Evolutionary conservation across 2,329 filamentous ascomycete genomes (phyloP).

Genomic region (Beauveria sp.): DNA sequence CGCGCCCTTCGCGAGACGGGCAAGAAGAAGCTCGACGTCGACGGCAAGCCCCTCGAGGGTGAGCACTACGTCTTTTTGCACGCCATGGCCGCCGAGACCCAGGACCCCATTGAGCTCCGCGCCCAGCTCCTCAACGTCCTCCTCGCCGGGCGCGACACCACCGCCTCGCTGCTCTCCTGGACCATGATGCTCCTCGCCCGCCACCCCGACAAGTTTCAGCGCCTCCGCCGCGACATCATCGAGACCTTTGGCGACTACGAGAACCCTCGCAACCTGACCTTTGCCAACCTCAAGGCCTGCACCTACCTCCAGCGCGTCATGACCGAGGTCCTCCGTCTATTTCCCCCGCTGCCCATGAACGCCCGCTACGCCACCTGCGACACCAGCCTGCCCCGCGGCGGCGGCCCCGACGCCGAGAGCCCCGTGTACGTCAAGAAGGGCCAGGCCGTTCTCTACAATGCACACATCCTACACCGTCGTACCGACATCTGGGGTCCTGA

Average conservation of each 20-base stretch:
- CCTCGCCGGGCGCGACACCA: slow-evolving; percentile 49
- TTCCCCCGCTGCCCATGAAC: slow-evolving; percentile 38
- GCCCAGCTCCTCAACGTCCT: slow-evolving; percentile 29
- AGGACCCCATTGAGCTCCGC: slow-evolving; percentile 20
- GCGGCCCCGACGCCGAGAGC: slow-evolving; percentile 33
- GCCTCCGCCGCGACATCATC: slow-evolving; percentile 34
- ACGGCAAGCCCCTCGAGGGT: background rate
- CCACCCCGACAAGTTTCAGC: slow-evolving; percentile 32
- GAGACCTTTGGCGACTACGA: slow-evolving; percentile 42
- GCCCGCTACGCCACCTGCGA: slow-evolving; percentile 35
- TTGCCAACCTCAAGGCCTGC: slow-evolving; percentile 17
- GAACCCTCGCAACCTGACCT: slow-evolving; percentile 19
- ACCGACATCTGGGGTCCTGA: slow-evolving; percentile 29
- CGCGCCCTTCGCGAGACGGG: slow-evolving; percentile 33
- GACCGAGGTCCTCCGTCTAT: slow-evolving; percentile 24
- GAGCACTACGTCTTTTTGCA: slow-evolving; percentile 26
- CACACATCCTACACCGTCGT: slow-evolving; percentile 25
- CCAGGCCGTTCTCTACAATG: slow-evolving; percentile 25
- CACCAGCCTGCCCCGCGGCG: slow-evolving; percentile 39
- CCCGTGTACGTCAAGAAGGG: slow-evolving; percentile 41
- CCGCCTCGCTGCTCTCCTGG: slow-evolving; percentile 42
- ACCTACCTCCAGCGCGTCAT: slow-evolving; percentile 20
- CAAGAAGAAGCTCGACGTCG: slow-evolving; percentile 2
- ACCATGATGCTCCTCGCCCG: slow-evolving; percentile 29
- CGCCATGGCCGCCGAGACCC: slow-evolving; percentile 26